Base-by-base conservation (phyloP, 1,139 yeast genomes). In the Debaryomycetaceae sp. region DNA sequence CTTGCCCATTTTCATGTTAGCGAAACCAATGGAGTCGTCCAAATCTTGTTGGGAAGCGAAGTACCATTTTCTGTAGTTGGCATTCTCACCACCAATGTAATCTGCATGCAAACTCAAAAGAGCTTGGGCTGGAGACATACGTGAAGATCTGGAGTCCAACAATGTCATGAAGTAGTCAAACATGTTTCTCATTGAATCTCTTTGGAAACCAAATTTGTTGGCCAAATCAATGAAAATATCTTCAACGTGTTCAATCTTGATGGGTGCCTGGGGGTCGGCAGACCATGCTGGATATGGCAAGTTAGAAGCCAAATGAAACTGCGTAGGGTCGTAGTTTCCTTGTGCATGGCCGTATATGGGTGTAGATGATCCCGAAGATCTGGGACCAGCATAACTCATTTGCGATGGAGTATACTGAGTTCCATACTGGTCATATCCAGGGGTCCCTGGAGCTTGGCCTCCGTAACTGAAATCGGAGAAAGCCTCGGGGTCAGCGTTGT, bases 101-200 rank as follows among this genome's bases (percentile, higher is more conserved):
- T 95, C 99, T 38, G 98, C 95, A 63, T 95, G 99, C 54, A 95
- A 78, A 42, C 95, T 84, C 50, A 90, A 76, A 56, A 95, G 75
- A 24, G 99, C 99, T 66, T 89, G 96, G 50, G 89, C 87, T 24
- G 99, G 97, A 17, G 97, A 83, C 96, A 91, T 89, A 69, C 99
- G 85, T 43, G 97, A 89, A 8, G 98, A 81, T 65, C 98, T 83
- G 7, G 99, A 93, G 63, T 95, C 99, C 61, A 95, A 78, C 57
- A 91, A 76, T 27, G 88, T 81, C 97, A 95, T 87, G 66, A 93
- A 84, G 68, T 89, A 95, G 64, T 95, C 99, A 69, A 84, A 93
- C 88, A 91, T 87, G 70, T 95, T 95, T 72, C 96, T 83, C 93
- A 89, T 89, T 24, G 97, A 88, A 63, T 91, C 98, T 68, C 96